Base-by-base conservation (phyloP, 129 eudicot species). In the Flaveria robusta region DNA sequence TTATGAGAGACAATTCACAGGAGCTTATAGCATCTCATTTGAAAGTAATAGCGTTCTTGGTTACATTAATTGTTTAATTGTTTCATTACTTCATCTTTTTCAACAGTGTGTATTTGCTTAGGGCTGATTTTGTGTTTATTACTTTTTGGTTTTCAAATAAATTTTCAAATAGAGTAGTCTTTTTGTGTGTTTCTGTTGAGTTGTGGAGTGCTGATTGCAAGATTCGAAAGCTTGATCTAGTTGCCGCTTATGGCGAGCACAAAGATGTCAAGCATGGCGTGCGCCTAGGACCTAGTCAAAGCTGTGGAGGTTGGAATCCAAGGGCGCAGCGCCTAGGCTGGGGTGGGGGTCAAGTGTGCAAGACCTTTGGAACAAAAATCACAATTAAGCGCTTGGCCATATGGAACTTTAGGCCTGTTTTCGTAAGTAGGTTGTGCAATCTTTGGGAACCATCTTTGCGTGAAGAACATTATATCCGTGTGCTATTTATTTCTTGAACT, bases 161-260 rank as follows among this genome's bases (percentile, higher is more conserved):
- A 58, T 42, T 37, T 20, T 74, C 69, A 74, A 74, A 41, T 74
- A 74, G 41, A 58, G 12, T 52, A 24, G 59, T 7, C 59, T 74
- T 60, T 59, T 26, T 55, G 46, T 27, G 59, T 51, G 31, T 47
- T 54, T 51, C 49, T 60, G 70, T 60, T 59, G 66, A 63, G 13
- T 27, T 63, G 43, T 27, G 43, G 22, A 63, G 20, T 7, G 26
- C 11, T 2, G 12, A 7, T 54, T 54, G 13, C 1, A 6, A 51
- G 58, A 34, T 34, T 34, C 7, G 39, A 34, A 5, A 51, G 9
- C 56, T 50, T 50, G 56, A 50, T 50, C 56, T 8, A 16, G 56
- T 50, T 50, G 56, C 56, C 15, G 20, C 8, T 16, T 18, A 3
- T 50, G 1, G 4, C 34, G n/a, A n/a, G n/a, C n/a, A n/a, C 31